Percentiles rank a stretch among this genome's conserved stretches.
These are phyloP conservation scores for Umbilicus rupestris DNA, from an alignment of 164 flowering plant species.

Conservation along the genomic window DNA sequence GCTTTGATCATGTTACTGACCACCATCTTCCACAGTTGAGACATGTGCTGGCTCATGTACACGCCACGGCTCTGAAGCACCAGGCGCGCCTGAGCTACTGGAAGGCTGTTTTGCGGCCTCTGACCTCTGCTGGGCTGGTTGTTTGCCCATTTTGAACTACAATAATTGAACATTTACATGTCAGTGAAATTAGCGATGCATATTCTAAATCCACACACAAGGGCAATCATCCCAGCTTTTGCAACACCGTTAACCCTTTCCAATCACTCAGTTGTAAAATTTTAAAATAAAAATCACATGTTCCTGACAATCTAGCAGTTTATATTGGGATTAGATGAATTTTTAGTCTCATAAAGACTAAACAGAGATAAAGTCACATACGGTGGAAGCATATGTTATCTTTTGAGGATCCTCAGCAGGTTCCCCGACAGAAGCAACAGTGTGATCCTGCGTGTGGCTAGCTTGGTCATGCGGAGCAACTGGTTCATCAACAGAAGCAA, in stretches of 20 bases:
- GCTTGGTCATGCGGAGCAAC: slow-evolving; percentile 29
- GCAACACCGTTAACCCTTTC: too few species aligned
- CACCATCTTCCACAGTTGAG: slow-evolving; percentile 41
- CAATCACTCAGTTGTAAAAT: too few species aligned
- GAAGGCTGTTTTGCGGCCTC: slow-evolving; percentile 27
- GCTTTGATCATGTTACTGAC: slow-evolving; percentile 14
- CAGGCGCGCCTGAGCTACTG: slow-evolving; percentile 20
- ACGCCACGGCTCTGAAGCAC: slow-evolving; percentile 43
- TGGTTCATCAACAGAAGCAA: slow-evolving; percentile 35
- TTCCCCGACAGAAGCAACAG: slow-evolving; percentile 44
- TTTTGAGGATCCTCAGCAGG: slow-evolving; percentile 57
- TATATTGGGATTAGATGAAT: too few species aligned
- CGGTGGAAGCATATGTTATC: slow-evolving; percentile 90
- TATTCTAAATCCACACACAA: not conserved
- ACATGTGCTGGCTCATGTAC: slow-evolving; percentile 22
- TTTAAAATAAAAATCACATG: too few species aligned
- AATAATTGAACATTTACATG: too few species aligned
- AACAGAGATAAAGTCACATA: slow-evolving; percentile 21
- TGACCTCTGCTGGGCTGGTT: slow-evolving; percentile 35
- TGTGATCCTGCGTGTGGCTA: slow-evolving; percentile 30
- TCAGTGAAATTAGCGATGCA: too few species aligned
- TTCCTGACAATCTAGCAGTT: too few species aligned
- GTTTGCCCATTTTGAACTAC: slow-evolving; percentile 18
- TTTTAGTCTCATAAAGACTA: too few species aligned
- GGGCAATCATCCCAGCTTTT: not conserved